A percentile compares a stretch with the other conserved stretches of the same genome.
These are phyloP conservation scores for Nicotiana tabacum DNA, from an alignment of 257 asterid species.

Conservation along the genomic window DNA sequence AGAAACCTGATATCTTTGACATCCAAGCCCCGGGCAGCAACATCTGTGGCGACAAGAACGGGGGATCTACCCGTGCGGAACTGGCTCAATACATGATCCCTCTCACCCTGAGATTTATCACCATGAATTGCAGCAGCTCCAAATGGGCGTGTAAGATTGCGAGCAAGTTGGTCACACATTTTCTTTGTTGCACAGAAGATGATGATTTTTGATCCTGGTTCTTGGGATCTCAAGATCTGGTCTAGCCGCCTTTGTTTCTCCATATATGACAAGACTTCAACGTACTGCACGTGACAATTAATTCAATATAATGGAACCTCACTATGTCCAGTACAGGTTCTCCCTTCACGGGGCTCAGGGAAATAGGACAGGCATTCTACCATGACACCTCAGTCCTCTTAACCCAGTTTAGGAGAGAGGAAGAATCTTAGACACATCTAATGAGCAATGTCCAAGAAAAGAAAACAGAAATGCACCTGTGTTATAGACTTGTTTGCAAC, in stretches of 20 bases:
- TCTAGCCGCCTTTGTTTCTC: conserved; percentile 85
- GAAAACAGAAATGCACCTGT: conserved; percentile 45
- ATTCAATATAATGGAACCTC: neutral
- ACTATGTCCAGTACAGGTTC: neutral
- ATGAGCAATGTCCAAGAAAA: conserved; percentile 3
- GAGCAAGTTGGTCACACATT: conserved; percentile 87
- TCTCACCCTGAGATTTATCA: conserved; percentile 92
- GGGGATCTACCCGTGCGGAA: conserved; percentile 84
- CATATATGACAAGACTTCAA: conserved; percentile 66
- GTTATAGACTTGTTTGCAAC: conserved; percentile 97
- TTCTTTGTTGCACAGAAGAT: conserved; percentile 95
- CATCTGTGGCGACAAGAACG: conserved; percentile 97
- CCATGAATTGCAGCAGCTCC: conserved; percentile 99
- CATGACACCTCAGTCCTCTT: neutral
- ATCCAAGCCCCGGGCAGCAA: conserved; percentile 98
- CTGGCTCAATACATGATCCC: conserved; percentile 86
- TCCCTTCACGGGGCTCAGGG: neutral
- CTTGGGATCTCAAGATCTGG: conserved; percentile 89
- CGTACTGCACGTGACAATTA: conserved; percentile 37
- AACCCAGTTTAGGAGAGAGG: neutral
- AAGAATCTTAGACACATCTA: neutral
- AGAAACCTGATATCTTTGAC: conserved; percentile 87
- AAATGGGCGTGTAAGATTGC: conserved; percentile 56
- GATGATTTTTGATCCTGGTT: conserved; percentile 89
- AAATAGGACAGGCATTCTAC: neutral